A percentile compares a stretch with the other conserved stretches of the same genome.
These are phyloP conservation scores for Podospora australis DNA, from an alignment of 495 filamentous ascomycete species.

Conservation along the genomic window DNA sequence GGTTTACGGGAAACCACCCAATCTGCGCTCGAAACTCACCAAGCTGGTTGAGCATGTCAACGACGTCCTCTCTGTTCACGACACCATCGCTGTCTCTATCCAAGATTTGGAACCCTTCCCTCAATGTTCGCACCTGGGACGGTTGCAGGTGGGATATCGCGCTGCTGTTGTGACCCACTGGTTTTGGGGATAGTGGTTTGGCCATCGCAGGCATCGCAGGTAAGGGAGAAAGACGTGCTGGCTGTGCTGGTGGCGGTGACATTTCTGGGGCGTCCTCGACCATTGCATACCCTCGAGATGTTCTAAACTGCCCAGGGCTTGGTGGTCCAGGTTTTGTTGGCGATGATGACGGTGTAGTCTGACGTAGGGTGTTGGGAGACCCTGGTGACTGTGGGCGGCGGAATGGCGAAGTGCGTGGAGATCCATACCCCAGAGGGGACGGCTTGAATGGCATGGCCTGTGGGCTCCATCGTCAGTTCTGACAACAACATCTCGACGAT, in stretches of 20 bases:
- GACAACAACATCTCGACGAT: not conserved
- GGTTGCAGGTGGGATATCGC: constrained; percentile 58
- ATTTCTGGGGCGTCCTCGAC: too few species aligned
- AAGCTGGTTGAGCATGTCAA: constrained; percentile 71
- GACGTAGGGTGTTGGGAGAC: constrained; percentile 41
- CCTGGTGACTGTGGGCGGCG: constrained; percentile 54
- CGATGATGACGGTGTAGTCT: constrained; percentile 42
- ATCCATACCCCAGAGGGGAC: constrained; percentile 34
- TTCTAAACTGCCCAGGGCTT: constrained; percentile 33
- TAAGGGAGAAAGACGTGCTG: not conserved
- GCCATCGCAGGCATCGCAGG: not conserved
- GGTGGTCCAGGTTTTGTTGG: constrained; percentile 31
- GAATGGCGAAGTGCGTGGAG: constrained; percentile 70
- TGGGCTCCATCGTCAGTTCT: too few species aligned
- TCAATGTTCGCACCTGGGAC: constrained; percentile 64
- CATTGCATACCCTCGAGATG: constrained; percentile 13
- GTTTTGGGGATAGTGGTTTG: too few species aligned
- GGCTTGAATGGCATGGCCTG: constrained; percentile 55
- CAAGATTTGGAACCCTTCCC: constrained; percentile 81
- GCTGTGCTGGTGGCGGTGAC: not conserved
- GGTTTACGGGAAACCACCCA: not conserved
- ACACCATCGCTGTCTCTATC: constrained; percentile 74
- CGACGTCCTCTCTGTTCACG: constrained; percentile 70
- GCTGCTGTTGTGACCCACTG: constrained; percentile 35
- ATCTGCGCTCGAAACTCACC: constrained; percentile 37